Percentiles rank a stretch among this genome's conserved stretches.
Evolutionary conservation across 1,139 yeast species (phyloP).

Genomic region (Eremothecium cymbalariae): DNA sequence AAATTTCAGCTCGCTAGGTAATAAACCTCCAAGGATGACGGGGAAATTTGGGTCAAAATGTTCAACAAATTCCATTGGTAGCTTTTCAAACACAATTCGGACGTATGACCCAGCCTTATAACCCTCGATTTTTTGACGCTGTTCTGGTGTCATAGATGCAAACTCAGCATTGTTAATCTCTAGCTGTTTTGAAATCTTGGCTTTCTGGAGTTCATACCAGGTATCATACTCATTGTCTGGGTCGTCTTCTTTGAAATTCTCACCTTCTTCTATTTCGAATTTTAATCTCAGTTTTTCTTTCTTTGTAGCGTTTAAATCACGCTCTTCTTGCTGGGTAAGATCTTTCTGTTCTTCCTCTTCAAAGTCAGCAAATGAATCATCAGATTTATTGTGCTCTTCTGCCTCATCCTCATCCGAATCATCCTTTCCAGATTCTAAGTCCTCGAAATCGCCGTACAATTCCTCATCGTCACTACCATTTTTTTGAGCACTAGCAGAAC

Average conservation of each 20-base stretch:
- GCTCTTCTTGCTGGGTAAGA: slow-evolving; percentile 54
- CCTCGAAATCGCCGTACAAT: slow-evolving; percentile 72
- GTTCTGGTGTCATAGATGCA: slow-evolving; percentile 63
- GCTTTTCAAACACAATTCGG: slow-evolving; percentile 67
- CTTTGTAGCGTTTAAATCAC: slow-evolving; percentile 77
- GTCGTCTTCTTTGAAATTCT: slow-evolving; percentile 66
- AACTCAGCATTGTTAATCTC: slow-evolving; percentile 83
- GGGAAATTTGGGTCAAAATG: slow-evolving; percentile 82
- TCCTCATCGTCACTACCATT: slow-evolving; percentile 45
- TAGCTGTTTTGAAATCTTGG: slow-evolving; percentile 91
- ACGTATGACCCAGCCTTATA: slow-evolving; percentile 91
- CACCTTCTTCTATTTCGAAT: slow-evolving; percentile 82
- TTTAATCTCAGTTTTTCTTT: slow-evolving; percentile 83
- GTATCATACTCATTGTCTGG: slow-evolving; percentile 75
- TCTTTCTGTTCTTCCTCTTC: slow-evolving; percentile 40
- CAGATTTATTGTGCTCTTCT: slow-evolving; percentile 31
- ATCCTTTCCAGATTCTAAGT: slow-evolving; percentile 43
- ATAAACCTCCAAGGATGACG: slow-evolving; percentile 79
- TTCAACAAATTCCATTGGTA: slow-evolving; percentile 88
- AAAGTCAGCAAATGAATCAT: slow-evolving; percentile 49
- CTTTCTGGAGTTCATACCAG: slow-evolving; percentile 96
- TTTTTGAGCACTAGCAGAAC: slow-evolving; percentile 33
- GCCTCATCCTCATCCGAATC: slow-evolving; percentile 22
- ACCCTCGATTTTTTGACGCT: slow-evolving; percentile 82
- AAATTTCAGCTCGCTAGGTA: slow-evolving; percentile 84